Percentiles rank a stretch among this genome's conserved stretches.
These are phyloP conservation scores for Yarrowia osloensis DNA, from an alignment of 805 yeast species.

Conservation along the genomic window DNA sequence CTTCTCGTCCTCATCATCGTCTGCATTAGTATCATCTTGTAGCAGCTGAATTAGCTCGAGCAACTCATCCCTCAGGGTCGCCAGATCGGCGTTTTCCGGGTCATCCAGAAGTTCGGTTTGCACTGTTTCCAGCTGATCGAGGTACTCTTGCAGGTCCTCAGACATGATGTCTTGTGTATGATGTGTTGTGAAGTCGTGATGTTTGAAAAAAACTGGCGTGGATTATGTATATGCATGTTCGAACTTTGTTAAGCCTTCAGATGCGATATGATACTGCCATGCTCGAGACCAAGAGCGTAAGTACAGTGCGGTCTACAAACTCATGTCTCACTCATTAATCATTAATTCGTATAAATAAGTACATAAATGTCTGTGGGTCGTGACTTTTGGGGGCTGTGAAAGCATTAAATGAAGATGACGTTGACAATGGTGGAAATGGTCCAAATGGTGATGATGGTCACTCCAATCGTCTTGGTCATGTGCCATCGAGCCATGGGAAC, in stretches of 20 bases:
- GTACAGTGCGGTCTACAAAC: no score
- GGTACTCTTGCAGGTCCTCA: conserved; percentile 25
- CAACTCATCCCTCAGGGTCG: conserved; percentile 26
- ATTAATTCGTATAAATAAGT: conserved; percentile 17
- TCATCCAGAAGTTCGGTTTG: conserved; percentile 17
- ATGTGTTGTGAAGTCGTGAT: not conserved
- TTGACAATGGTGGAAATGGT: conserved; percentile 44
- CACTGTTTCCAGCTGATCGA: conserved; percentile 29
- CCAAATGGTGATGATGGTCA: conserved; percentile 48
- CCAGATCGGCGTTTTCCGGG: conserved; percentile 21
- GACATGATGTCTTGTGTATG: not conserved
- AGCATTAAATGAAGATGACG: conserved; percentile 31
- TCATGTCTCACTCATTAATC: conserved; percentile 12
- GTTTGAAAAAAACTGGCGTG: not conserved
- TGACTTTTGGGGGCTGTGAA: conserved; percentile 3
- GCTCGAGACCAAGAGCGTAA: no score
- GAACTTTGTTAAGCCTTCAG: not conserved
- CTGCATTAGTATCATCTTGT: conserved; percentile 31
- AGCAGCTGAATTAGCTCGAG: conserved; percentile 25
- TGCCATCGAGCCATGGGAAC: conserved; percentile 50
- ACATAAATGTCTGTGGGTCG: not conserved
- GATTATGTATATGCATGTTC: conserved; percentile 12
- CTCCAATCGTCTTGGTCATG: conserved; percentile 47
- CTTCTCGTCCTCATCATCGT: not conserved
- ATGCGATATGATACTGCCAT: no score